These are phyloP conservation scores for Helianthus tuberosus DNA, from an alignment of 129 eudicot species.

Conservation along the genomic window DNA sequence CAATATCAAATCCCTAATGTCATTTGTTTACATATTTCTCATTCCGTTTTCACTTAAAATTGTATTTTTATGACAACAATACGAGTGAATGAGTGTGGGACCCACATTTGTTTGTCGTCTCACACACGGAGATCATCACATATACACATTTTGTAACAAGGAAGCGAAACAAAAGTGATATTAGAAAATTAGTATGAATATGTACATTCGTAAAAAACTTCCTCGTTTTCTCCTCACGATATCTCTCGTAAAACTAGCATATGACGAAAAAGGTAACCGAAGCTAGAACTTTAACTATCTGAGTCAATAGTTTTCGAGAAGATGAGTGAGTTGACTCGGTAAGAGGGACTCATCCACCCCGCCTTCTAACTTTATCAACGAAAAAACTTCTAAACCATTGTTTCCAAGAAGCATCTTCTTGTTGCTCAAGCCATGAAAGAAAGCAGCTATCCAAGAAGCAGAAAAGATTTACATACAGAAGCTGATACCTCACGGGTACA, in stretches of 20 bases:
- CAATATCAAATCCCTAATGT: not conserved
- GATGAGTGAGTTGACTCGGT: conserved; percentile 17
- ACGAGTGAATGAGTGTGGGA: not conserved
- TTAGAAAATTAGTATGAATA: conserved; percentile 11
- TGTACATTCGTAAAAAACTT: conserved; percentile 24
- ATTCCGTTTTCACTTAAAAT: no score
- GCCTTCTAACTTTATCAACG: conserved; percentile 42
- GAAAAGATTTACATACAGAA: conserved; percentile 88
- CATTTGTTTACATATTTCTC: no score
- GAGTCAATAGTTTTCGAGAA: not conserved
- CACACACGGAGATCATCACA: no score
- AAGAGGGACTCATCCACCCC: conserved; percentile 14
- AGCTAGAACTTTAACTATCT: conserved; percentile 21
- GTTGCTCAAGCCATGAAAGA: conserved; percentile 94
- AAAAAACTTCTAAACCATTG: conserved; percentile 60
- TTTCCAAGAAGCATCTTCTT: conserved; percentile 94
- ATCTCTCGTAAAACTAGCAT: not conserved
- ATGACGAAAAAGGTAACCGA: conserved; percentile 6
- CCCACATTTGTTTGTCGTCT: not conserved
- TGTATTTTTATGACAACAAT: no score
- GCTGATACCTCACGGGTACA: conserved; percentile 81
- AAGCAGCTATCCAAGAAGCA: conserved; percentile 79
- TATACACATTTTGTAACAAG: not conserved
- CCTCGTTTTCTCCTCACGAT: conserved; percentile 17
- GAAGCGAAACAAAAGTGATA: conserved; percentile 14